Conservation (phyloP, 345 rosid species). For the Eucalyptus erythrocorys region DNA sequence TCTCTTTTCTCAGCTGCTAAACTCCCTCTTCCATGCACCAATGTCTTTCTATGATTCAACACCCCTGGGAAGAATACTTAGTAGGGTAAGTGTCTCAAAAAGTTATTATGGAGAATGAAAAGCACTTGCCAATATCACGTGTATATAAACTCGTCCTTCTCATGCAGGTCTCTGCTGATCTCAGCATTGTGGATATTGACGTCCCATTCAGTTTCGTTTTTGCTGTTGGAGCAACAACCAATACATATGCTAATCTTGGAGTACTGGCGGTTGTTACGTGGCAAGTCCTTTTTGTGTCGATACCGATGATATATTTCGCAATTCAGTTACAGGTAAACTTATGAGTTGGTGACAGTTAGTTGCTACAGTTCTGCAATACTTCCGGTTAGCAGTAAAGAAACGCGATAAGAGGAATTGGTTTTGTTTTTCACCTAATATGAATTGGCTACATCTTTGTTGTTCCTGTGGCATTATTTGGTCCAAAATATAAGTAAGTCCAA, state of each 20-base stretch:
- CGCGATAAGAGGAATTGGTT: background rate
- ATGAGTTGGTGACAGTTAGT: background rate
- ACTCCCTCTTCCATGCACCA: constrained; percentile 71
- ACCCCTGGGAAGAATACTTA: constrained; percentile 75
- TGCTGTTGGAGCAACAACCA: constrained; percentile 49
- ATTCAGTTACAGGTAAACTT: constrained; percentile 68
- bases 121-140: background rate
- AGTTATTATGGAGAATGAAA: background rate
- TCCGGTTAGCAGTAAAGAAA: background rate
- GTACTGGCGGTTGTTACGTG: constrained; percentile 76
- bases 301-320: constrained; percentile 58
- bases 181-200: constrained; percentile 89
- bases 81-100: constrained; percentile 32
- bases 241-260: constrained; percentile 58
- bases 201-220: constrained; percentile 60
- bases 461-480: background rate
- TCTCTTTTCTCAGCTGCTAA: constrained; percentile 48
- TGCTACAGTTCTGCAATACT: background rate
- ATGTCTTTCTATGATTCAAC: constrained; percentile 93
- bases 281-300: constrained; percentile 79
- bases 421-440: background rate
- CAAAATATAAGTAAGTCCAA: background rate
- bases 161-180: constrained; percentile 63
- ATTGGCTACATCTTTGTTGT: background rate
- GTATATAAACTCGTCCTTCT: background rate